phyloP scores from a whole-genome alignment of 2,329 filamentous ascomycete species.

The Xylogone sp. region DNA sequence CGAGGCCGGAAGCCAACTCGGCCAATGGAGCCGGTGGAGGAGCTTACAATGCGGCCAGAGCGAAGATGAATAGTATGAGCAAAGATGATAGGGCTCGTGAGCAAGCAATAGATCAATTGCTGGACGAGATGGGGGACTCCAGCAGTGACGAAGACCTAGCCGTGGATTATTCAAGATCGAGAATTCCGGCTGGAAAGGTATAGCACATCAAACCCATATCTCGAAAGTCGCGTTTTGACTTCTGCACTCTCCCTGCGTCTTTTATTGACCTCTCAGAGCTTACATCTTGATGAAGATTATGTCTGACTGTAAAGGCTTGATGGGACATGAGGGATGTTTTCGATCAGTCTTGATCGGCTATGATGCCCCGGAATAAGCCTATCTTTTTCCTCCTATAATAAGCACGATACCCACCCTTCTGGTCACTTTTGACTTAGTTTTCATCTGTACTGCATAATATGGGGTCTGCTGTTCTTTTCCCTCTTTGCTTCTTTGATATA shows the following conservation, averaged over 20 bases:
- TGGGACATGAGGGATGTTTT: not conserved
- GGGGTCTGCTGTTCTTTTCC: no score
- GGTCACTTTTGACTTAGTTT: not conserved
- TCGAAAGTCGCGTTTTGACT: no score
- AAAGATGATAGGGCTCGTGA: constrained; percentile 2
- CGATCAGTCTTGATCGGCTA: not conserved
- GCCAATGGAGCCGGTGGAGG: not conserved
- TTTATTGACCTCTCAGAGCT: no score
- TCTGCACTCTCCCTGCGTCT: no score
- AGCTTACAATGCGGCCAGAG: not conserved
- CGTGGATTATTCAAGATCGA: constrained; percentile 17
- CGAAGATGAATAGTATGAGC: constrained; percentile 6
- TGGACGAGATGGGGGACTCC: constrained; percentile 28
- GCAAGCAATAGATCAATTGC: constrained; percentile 25
- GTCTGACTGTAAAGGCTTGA: no score
- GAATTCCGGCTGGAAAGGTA: constrained; percentile 16
- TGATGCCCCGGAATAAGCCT: no score
- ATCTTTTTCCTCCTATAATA: no score
- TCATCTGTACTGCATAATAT: not conserved
- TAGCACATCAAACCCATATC: no score
- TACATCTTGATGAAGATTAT: no score
- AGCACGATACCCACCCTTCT: not conserved
- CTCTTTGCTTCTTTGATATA: no score
- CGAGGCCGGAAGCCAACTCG: not conserved
- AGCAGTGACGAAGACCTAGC: constrained; percentile 29